A percentile compares a stretch with the other conserved stretches of the same genome.
These are phyloP conservation scores for Kurtzmaniella quercitrusa DNA, from an alignment of 1,139 yeast genomes.

Conservation along the genomic window DNA sequence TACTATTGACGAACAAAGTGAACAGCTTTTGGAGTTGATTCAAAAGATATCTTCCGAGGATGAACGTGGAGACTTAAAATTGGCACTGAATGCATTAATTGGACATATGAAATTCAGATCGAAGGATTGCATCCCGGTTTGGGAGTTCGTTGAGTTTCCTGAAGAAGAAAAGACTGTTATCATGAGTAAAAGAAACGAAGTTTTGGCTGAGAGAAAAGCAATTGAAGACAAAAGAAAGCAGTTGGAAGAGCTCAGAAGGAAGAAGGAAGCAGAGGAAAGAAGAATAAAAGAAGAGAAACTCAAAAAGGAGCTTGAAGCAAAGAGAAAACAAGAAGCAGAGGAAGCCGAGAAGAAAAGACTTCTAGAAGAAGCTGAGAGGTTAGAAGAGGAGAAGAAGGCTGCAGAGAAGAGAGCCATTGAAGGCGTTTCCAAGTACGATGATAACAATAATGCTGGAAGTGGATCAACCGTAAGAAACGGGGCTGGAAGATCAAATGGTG, in stretches of 20 bases:
- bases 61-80: conserved; percentile 71
- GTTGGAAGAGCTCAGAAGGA: conserved; percentile 13
- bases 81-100: conserved; percentile 72
- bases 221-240: conserved; percentile 12
- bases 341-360: conserved; percentile 13
- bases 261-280: conserved; percentile 15
- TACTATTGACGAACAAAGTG: conserved; percentile 64
- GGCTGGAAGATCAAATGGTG: not conserved
- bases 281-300: conserved; percentile 19
- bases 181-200: conserved; percentile 19
- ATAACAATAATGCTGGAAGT: conserved; percentile 1
- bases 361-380: conserved; percentile 9
- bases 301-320: conserved; percentile 14
- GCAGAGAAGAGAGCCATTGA: conserved; percentile 1
- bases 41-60: conserved; percentile 50
- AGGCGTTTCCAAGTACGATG: conserved; percentile 1
- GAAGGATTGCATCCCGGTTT: conserved; percentile 50
- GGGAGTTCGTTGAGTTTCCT: conserved; percentile 53
- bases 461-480: conserved; percentile 4
- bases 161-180: conserved; percentile 25
- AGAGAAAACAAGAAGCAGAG: conserved; percentile 15
- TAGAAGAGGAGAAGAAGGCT: conserved; percentile 11
- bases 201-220: conserved; percentile 12
- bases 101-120: conserved; percentile 66
- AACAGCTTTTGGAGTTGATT: conserved; percentile 44